Evolutionary conservation across 1,284 basidiomycete genomes (phyloP).

Genomic region (Albatrellus sp.): DNA sequence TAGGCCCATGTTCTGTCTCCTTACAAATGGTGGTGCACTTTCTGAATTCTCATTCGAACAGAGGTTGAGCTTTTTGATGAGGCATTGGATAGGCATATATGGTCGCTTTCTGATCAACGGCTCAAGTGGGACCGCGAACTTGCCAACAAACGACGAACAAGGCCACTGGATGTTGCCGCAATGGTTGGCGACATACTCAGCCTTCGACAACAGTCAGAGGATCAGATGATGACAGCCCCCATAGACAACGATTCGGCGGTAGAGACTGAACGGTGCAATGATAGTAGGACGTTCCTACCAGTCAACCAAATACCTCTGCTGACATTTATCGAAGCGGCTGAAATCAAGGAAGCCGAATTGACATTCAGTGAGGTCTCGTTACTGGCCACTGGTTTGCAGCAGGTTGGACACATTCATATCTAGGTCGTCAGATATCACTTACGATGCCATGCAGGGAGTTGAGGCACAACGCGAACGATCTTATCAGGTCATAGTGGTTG

Average conservation of each 20-base stretch:
- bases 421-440: not conserved
- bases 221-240: constrained; percentile 15
- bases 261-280: not conserved
- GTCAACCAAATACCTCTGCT: not conserved
- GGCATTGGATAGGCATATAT: constrained; percentile 59
- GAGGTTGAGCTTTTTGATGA: constrained; percentile 75
- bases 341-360: not conserved
- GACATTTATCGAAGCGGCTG: not conserved
- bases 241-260: not conserved
- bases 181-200: constrained; percentile 33
- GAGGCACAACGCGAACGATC: constrained; percentile 1
- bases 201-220: constrained; percentile 27
- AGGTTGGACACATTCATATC: not conserved
- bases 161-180: constrained; percentile 39
- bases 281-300: not conserved
- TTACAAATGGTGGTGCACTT: not conserved
- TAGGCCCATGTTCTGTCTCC: constrained; percentile 14
- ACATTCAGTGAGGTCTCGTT: not conserved
- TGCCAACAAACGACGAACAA: constrained; percentile 44
- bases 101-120: constrained; percentile 55
- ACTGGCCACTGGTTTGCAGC: not conserved
- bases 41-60: constrained; percentile 15
- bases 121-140: constrained; percentile 57
- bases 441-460: not conserved
- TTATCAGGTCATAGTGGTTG: not conserved